These are phyloP conservation scores for Suillus spraguei DNA, from an alignment of 768 basidiomycete genomes.

Conservation along the genomic window DNA sequence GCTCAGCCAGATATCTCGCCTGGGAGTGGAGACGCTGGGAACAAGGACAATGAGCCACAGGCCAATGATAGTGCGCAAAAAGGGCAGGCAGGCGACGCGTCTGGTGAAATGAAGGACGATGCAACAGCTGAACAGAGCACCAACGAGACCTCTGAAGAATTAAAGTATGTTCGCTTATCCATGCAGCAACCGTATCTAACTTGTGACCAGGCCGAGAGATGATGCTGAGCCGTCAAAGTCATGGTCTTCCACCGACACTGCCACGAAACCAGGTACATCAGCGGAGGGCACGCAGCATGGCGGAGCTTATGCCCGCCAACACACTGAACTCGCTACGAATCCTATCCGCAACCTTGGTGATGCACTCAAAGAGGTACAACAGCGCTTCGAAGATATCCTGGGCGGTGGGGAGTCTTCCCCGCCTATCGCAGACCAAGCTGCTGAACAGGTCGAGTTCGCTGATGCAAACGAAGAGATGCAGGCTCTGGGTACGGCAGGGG, in stretches of 20 bases:
- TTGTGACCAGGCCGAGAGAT: slow-evolving; percentile 6
- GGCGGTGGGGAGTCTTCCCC: slow-evolving; percentile 39
- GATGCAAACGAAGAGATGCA: slow-evolving; percentile 77
- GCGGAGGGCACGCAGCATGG: slow-evolving; percentile 50
- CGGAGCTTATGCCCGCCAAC: slow-evolving; percentile 40
- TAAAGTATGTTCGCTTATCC: slow-evolving; percentile 3
- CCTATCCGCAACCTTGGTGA: slow-evolving; percentile 84
- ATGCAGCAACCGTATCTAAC: neutral
- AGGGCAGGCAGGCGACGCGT: slow-evolving; percentile 24
- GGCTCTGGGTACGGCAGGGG: slow-evolving; percentile 84
- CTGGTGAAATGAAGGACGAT: slow-evolving; percentile 15
- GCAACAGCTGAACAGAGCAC: slow-evolving; percentile 28
- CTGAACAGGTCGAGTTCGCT: slow-evolving; percentile 76
- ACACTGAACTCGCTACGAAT: slow-evolving; percentile 44
- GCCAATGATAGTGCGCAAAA: slow-evolving; percentile 22
- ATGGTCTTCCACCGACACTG: slow-evolving; percentile 8
- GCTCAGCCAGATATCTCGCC: slow-evolving; percentile 40
- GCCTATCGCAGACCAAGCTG: slow-evolving; percentile 37
- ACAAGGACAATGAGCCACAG: slow-evolving; percentile 17
- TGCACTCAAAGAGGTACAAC: slow-evolving; percentile 75
- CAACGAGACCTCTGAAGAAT: slow-evolving; percentile 31
- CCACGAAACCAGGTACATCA: slow-evolving; percentile 35
- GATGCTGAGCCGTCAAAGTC: slow-evolving; percentile 10
- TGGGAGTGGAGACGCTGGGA: slow-evolving; percentile 27
- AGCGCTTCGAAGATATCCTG: slow-evolving; percentile 84